A percentile compares a stretch with the other conserved stretches of the same genome.
phyloP scores from a whole-genome alignment of 179 eudicot species.

The Amaranthus tricolor region DNA sequence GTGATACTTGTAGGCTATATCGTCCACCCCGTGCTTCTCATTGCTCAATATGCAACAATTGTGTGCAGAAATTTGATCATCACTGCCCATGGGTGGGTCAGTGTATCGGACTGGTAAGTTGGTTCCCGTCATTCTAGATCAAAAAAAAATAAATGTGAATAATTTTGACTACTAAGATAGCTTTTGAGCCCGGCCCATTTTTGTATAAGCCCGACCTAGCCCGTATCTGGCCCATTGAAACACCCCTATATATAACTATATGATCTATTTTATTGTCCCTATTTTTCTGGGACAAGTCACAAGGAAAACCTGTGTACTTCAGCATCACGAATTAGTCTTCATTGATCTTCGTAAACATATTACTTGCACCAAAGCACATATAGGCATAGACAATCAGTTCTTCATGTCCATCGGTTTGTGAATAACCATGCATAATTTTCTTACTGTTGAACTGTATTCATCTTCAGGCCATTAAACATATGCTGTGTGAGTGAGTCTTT shows the following conservation, averaged over 20 bases:
- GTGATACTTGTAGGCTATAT: slow-evolving; percentile 55
- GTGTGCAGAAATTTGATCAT: slow-evolving; percentile 73
- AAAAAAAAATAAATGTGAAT: background rate
- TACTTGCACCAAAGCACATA: background rate
- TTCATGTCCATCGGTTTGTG: background rate
- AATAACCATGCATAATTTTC: background rate
- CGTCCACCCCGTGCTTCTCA: slow-evolving; percentile 74
- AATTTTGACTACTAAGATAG: background rate
- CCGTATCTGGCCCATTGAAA: too few relatives aligned
- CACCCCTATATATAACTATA: too few relatives aligned
- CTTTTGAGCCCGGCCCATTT: too few relatives aligned
- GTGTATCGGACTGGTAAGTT: slow-evolving; percentile 61
- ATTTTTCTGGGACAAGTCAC: background rate
- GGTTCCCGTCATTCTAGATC: background rate
- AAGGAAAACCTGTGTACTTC: background rate
- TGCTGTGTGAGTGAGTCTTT: background rate
- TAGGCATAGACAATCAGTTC: background rate
- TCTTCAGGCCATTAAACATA: background rate
- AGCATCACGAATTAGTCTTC: background rate
- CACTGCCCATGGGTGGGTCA: slow-evolving; percentile 84
- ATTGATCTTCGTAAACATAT: background rate
- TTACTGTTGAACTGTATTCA: background rate
- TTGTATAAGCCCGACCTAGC: too few relatives aligned
- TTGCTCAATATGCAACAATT: slow-evolving; percentile 67
- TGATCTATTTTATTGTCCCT: background rate